These are phyloP conservation scores for Fusarium papillatum DNA, from an alignment of 2,329 filamentous ascomycete species.

Conservation along the genomic window DNA sequence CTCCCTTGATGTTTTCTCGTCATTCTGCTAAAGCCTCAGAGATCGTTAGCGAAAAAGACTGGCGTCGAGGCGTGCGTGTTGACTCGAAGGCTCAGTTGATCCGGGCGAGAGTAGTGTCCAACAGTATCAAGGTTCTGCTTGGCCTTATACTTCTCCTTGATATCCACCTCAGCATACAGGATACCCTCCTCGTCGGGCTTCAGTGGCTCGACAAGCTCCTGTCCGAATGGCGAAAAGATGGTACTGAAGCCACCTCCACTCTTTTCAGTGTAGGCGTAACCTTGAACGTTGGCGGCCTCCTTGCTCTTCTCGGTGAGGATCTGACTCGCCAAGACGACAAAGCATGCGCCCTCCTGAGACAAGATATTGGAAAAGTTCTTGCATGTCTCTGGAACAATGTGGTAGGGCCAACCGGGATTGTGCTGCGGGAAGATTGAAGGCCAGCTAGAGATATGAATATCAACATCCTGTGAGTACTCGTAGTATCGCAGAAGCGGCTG, in stretches of 20 bases:
- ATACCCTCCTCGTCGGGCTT: constrained; percentile 49
- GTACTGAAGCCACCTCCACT: not conserved
- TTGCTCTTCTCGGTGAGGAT: not conserved
- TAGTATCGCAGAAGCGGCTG: constrained; percentile 63
- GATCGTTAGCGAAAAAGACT: not conserved
- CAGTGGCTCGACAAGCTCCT: constrained; percentile 46
- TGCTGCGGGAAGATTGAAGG: constrained; percentile 57
- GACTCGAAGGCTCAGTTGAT: constrained; percentile 50
- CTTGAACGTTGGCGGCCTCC: not conserved
- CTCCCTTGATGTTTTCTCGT: not conserved
- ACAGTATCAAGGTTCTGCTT: constrained; percentile 53
- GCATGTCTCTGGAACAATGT: not conserved
- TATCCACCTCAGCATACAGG: constrained; percentile 53
- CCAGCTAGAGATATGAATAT: constrained; percentile 63
- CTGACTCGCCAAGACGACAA: constrained; percentile 54
- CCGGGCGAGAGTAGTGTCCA: constrained; percentile 50
- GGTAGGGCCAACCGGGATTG: not conserved
- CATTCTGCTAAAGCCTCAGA: not conserved
- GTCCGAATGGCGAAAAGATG: not conserved
- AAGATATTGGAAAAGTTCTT: constrained; percentile 50
- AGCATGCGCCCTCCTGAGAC: constrained; percentile 67
- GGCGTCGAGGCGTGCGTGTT: not conserved
- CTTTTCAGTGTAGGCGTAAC: not conserved
- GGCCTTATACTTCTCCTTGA: constrained; percentile 9
- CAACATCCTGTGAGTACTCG: constrained; percentile 56